Percentiles rank a stretch among this genome's conserved stretches.
phyloP scores from a whole-genome alignment of 2,329 filamentous ascomycete genomes.

The Claviceps pusilla region DNA sequence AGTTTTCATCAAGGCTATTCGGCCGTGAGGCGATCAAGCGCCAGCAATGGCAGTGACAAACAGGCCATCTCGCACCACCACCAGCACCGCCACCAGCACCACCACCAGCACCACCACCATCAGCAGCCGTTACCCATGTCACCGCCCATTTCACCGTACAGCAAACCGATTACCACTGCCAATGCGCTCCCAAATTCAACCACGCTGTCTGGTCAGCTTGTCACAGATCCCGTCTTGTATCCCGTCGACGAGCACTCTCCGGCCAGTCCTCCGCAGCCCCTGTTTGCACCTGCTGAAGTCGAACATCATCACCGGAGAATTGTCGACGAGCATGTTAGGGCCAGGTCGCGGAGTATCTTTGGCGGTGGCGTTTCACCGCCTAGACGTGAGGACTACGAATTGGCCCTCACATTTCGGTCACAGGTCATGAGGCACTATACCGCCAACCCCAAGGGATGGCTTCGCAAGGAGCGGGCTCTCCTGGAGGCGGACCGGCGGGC shows the following conservation, averaged over 20 bases:
- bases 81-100: slow-evolving; percentile 11
- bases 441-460: slow-evolving; percentile 31
- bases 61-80: slow-evolving; percentile 17
- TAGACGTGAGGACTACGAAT: slow-evolving; percentile 36
- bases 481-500: slow-evolving; percentile 33
- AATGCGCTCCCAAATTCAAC: slow-evolving; percentile 11
- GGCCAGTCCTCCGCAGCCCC: slow-evolving; percentile 29
- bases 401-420: slow-evolving; percentile 37
- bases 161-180: slow-evolving; percentile 22
- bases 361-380: slow-evolving; percentile 28
- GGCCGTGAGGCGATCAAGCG: slow-evolving; percentile 4
- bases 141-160: slow-evolving; percentile 40
- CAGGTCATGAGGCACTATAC: slow-evolving; percentile 32
- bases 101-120: slow-evolving; percentile 12
- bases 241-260: slow-evolving; percentile 28
- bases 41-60: slow-evolving; percentile 11
- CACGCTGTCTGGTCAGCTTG: slow-evolving; percentile 15
- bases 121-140: slow-evolving; percentile 32
- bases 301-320: slow-evolving; percentile 29
- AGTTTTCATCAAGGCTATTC: slow-evolving; percentile 27
- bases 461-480: slow-evolving; percentile 34
- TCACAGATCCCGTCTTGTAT: slow-evolving; percentile 44
- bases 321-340: slow-evolving; percentile 34
- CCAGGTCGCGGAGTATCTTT: slow-evolving; percentile 29
- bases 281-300: slow-evolving; percentile 31